A percentile compares a stretch with the other conserved stretches of the same genome.
Conservation (phyloP, 2,329 filamentous ascomycete species). For the Xenoacremonium recifei region DNA sequence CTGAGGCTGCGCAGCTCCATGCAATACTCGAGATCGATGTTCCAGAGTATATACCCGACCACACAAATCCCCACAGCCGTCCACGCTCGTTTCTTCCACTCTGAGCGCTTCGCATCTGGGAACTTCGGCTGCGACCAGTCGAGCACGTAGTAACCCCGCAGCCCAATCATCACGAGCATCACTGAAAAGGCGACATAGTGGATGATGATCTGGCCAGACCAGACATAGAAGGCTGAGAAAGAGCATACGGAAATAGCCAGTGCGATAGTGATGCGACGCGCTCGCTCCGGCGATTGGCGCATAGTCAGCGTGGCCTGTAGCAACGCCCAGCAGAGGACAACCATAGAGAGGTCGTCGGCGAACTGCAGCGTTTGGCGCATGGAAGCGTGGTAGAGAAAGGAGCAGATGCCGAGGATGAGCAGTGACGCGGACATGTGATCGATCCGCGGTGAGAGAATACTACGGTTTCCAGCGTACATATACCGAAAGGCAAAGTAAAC, state of each 20-base stretch:
- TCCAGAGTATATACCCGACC: conserved; percentile 53
- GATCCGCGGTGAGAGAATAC: conserved; percentile 28
- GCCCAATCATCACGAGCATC: conserved; percentile 31
- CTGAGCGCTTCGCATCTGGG: conserved; percentile 21
- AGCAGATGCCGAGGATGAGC: conserved; percentile 40
- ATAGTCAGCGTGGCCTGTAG: too few species aligned
- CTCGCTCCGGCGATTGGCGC: too few species aligned
- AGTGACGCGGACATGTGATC: conserved; percentile 43
- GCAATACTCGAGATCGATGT: conserved; percentile 55
- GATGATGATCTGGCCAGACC: conserved; percentile 44
- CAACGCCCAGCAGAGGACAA: too few species aligned
- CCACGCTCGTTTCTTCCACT: conserved; percentile 27
- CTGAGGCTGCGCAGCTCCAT: conserved; percentile 44
- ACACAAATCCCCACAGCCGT: conserved; percentile 34
- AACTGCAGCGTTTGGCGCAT: conserved; percentile 43
- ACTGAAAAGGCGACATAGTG: conserved; percentile 39
- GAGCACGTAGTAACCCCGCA: conserved; percentile 35
- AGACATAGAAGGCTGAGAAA: too few species aligned
- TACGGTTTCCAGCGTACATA: conserved; percentile 32
- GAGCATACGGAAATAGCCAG: too few species aligned
- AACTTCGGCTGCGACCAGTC: conserved; percentile 27
- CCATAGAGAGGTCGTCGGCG: conserved; percentile 58
- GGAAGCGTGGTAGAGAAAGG: conserved; percentile 44
- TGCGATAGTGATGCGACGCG: too few species aligned
- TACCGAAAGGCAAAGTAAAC: conserved; percentile 44